Conservation (phyloP, 768 basidiomycete species). For the Pleurotus giganteus region DNA sequence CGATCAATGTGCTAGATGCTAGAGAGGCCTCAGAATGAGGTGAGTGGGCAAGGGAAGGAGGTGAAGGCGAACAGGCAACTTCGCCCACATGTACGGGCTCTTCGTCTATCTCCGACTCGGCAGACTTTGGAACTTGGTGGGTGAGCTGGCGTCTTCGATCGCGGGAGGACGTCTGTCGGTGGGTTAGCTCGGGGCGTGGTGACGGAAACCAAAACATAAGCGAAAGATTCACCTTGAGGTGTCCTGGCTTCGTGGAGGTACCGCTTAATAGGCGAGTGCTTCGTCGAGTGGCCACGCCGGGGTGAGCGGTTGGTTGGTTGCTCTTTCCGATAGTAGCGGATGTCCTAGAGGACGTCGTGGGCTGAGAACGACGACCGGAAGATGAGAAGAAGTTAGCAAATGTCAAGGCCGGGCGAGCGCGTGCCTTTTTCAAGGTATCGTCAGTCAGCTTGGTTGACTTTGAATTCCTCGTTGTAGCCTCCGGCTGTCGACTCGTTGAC, state of each 20-base stretch:
- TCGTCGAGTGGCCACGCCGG: conserved; percentile 56
- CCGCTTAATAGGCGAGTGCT: conserved; percentile 72
- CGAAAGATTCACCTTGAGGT: conserved; percentile 50
- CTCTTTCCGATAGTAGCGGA: conserved; percentile 49
- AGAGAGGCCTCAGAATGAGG: conserved; percentile 65
- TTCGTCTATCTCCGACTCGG: conserved; percentile 74
- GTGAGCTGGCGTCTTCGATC: conserved; percentile 59
- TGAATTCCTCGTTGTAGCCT: conserved; percentile 48
- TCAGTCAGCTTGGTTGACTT: conserved; percentile 64
- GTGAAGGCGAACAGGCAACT: conserved; percentile 58
- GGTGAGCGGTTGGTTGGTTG: conserved; percentile 40
- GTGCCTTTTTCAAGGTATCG: conserved; percentile 86
- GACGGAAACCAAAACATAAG: neutral
- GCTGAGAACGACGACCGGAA: conserved; percentile 77
- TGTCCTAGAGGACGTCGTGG: conserved; percentile 62
- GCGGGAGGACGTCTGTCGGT: conserved; percentile 37
- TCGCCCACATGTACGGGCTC: conserved; percentile 47
- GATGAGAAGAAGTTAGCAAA: conserved; percentile 89
- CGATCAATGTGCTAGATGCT: conserved; percentile 61
- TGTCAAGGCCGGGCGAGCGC: conserved; percentile 84
- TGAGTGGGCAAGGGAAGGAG: conserved; percentile 56
- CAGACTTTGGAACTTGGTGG: conserved; percentile 57
- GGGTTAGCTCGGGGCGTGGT: neutral
- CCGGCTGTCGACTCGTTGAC: conserved; percentile 55
- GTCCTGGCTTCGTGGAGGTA: conserved; percentile 45